Base-by-base conservation (phyloP, 2,329 filamentous ascomycete species). In the Neonectria faginata region DNA sequence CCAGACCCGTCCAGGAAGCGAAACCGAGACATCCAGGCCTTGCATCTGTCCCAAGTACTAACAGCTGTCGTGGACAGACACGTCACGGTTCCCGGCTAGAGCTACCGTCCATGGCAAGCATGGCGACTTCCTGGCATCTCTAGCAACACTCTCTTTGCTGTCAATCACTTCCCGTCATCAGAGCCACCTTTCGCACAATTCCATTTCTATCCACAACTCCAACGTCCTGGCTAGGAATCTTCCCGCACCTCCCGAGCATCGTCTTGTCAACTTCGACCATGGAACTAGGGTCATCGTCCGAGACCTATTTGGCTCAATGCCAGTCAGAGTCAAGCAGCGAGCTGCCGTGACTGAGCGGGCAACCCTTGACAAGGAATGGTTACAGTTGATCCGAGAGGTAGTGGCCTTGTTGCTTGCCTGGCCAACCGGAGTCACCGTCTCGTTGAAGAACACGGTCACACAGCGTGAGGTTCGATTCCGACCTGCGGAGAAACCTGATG, bases 251-350 rank as follows among this genome's bases (percentile, higher is more conserved):
- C 77, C 83, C 8, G 85, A 89, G 53, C 86, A 92, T 50, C 82
- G 84, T 52, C 72, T 92, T 7, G 71, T 83, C 9, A 80, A 79
- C 39, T 85, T 84, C 60, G 77, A 81, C 20, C 88, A 92, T 79
- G 95, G 95, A 5, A 97, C 94, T 0, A 86, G 88, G 29, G 89
- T 95, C 2, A 85, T 85, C 0, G 91, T 97, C 6, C 88, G 90
- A 60, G 90, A 97, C 76, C 82, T 97, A 1, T 98, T 97, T 78
- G 94, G 94, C 0, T 91, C 90, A 63, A 92, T 97, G 88, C 94
- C 95, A 0, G 95, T 97, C 12, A 89, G 95, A 14, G 90, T 97
- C 27, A 97, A 96, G 75, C 92, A 94, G 71, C 87, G 94, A 67
- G 87, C 89, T 0, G 71, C 87, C 0, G 70, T 88, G 3, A 79